These are phyloP conservation scores for Phanerodontia chrysosporium DNA, from an alignment of 768 basidiomycete species.

Conservation along the genomic window DNA sequence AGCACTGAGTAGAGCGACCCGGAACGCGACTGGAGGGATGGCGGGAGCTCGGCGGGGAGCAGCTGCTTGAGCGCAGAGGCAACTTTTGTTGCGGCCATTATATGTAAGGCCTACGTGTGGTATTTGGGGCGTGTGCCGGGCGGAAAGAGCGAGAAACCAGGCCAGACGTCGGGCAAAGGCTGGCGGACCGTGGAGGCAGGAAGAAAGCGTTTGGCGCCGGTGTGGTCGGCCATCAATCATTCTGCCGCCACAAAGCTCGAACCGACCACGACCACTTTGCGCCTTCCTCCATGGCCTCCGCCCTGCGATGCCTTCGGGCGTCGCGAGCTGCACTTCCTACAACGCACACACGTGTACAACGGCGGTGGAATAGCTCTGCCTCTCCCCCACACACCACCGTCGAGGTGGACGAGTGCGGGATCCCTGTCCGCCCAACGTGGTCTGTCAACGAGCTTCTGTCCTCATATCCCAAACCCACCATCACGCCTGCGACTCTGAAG, in stretches of 20 bases:
- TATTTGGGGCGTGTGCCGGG: background rate
- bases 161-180: background rate
- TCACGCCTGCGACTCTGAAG: constrained; percentile 53
- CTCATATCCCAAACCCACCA: constrained; percentile 67
- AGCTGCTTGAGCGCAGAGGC: constrained; percentile 44
- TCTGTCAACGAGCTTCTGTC: constrained; percentile 74
- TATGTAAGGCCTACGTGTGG: too few species aligned
- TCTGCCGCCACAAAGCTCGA: background rate
- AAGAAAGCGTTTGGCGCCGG: constrained; percentile 4
- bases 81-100: constrained; percentile 18
- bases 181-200: background rate
- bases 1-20: constrained; percentile 72
- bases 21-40: constrained; percentile 50
- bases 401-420: constrained; percentile 51
- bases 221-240: background rate
- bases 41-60: constrained; percentile 55
- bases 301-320: background rate
- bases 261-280: background rate
- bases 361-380: background rate
- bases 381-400: background rate
- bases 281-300: background rate
- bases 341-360: background rate
- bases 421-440: constrained; percentile 72
- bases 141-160: background rate
- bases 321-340: background rate